Evolutionary conservation across 768 basidiomycete genomes (phyloP), one percentile per base, ranked within the genome.

Genomic region (Cyathus striatus): DNA sequence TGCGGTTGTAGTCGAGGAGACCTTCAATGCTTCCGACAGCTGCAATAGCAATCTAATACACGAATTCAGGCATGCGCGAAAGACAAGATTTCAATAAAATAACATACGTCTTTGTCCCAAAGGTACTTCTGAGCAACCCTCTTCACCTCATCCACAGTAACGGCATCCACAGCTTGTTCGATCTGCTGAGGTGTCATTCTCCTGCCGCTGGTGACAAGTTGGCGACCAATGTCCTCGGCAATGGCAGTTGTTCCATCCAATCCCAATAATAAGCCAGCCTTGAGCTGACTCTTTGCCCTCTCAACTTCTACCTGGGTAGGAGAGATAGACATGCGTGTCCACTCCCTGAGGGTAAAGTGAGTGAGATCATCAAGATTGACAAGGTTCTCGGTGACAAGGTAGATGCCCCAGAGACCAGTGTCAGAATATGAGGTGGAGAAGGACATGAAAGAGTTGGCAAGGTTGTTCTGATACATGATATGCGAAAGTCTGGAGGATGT

Each of bases 351-450:
- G 14, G 93, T 95, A 66, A 94, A 95, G 71, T 99, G 95, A 39
- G 81, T 62, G 47, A 97, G 71, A 61, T 98, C 95, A 56, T 98
- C 95, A 34, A 98, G 73, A 71, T 94, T 93, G 70, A 78, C 76
- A 41, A 92, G 59, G 76, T 97, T 97, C 76, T 99, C 96, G 14
- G 90, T 83, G 46, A 94, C 90, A 42, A 96, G 69, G 75, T 99
- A 98, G 66, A 97, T 91, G 55, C 95, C 95, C 96, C 95, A 99
- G 24, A 98, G 81, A 45, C 96, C 96, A 16, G 94, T 98, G 65
- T 99, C 96, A 5, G 93, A 92, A 74, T 99, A 99, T 5, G 88
- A 91, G 1, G 95, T 98, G 14, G 92, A 95, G 84, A 98, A 99
- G 41, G 88, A 90, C 90, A 97, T 95, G 86, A 89, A 99, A 45